phyloP scores from a whole-genome alignment of 495 filamentous ascomycete genomes.

The Penicillium lividum region DNA sequence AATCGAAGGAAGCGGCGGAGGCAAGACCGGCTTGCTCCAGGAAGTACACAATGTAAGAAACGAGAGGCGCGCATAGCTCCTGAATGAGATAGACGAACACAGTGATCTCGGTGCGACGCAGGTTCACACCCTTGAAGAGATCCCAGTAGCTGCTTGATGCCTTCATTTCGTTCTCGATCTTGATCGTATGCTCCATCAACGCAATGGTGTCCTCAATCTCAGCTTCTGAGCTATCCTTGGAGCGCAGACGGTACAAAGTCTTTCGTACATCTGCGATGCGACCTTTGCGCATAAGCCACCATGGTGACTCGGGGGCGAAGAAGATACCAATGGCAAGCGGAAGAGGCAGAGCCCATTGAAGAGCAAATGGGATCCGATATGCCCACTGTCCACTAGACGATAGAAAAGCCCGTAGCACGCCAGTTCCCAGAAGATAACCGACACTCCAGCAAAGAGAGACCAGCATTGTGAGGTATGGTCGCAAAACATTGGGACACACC shows the following conservation, averaged over 20 bases:
- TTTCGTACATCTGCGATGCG: slow-evolving; percentile 63
- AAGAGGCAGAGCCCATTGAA: slow-evolving; percentile 82
- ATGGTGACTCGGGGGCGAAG: slow-evolving; percentile 74
- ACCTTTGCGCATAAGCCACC: slow-evolving; percentile 77
- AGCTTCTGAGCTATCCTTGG: slow-evolving; percentile 56
- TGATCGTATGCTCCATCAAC: slow-evolving; percentile 84
- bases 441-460: slow-evolving; percentile 80
- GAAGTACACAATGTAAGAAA: slow-evolving; percentile 63
- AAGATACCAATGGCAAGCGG: slow-evolving; percentile 68
- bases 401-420: slow-evolving; percentile 61
- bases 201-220: slow-evolving; percentile 70
- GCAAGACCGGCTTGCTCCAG: slow-evolving; percentile 61
- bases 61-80: slow-evolving; percentile 12
- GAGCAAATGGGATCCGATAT: slow-evolving; percentile 65
- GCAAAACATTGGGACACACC: slow-evolving; percentile 68
- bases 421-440: slow-evolving; percentile 66
- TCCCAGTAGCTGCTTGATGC: slow-evolving; percentile 63
- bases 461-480: slow-evolving; percentile 72
- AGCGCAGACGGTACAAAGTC: slow-evolving; percentile 62
- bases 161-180: slow-evolving; percentile 66
- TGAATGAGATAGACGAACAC: slow-evolving; percentile 54
- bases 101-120: slow-evolving; percentile 72
- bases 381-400: slow-evolving; percentile 59
- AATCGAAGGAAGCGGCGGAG: slow-evolving; percentile 34
- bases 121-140: slow-evolving; percentile 71